Evolutionary conservation across 306 rosid species (phyloP).

Genomic region (Begonia peltatifolia): DNA sequence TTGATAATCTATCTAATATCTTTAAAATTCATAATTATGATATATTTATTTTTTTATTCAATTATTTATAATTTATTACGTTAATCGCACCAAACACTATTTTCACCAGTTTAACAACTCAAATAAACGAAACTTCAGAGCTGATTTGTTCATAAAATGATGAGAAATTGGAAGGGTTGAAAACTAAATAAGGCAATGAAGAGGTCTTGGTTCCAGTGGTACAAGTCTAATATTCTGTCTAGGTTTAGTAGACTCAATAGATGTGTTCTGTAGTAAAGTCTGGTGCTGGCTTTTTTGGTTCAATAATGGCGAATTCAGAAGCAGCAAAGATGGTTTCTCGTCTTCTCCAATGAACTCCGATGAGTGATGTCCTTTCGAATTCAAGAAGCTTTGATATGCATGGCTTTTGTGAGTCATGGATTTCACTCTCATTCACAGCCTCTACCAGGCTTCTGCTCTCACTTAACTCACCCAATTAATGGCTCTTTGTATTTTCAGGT

Average conservation of each 20-base stretch:
- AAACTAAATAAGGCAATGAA: conserved; percentile 37
- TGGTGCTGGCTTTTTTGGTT: conserved; percentile 3
- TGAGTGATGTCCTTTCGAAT: conserved; percentile 57
- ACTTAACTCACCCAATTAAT: conserved; percentile 25
- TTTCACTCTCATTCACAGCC: conserved; percentile 61
- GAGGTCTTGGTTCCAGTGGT: conserved; percentile 9
- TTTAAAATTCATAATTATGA: no score
- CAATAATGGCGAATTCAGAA: conserved; percentile 39
- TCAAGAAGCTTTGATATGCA: conserved; percentile 27
- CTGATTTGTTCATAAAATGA: conserved; percentile 8
- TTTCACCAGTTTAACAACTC: no score
- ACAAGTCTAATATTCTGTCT: conserved; percentile 34
- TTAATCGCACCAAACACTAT: no score
- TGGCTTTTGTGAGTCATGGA: conserved; percentile 18
- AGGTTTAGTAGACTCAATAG: conserved; percentile 18
- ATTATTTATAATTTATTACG: no score
- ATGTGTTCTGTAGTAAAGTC: conserved; percentile 36
- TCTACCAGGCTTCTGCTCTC: conserved; percentile 52
- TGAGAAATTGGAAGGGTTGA: conserved; percentile 20
- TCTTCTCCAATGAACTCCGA: conserved; percentile 25
- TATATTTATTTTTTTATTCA: no score
- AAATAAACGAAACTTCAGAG: neutral
- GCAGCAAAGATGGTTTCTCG: conserved; percentile 36
- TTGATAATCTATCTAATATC: no score
- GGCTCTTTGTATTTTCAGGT: conserved; percentile 49